phyloP scores from a whole-genome alignment of 1,139 yeast species.

The Yamadazyma songkhlaensis region DNA sequence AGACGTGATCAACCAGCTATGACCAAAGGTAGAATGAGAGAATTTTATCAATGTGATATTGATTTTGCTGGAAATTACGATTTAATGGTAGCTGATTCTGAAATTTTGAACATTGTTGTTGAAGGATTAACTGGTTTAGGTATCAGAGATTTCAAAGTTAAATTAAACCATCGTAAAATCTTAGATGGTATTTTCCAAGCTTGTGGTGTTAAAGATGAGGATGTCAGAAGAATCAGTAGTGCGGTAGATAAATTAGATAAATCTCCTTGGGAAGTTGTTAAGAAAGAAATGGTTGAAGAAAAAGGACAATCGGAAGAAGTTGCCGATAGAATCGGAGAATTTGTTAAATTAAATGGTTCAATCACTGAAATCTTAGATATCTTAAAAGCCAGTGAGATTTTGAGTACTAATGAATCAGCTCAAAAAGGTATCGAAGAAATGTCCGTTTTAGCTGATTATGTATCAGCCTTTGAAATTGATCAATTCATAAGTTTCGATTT shows the following conservation, averaged over 20 bases:
- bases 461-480: slow-evolving; percentile 74
- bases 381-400: slow-evolving; percentile 54
- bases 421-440: slow-evolving; percentile 80
- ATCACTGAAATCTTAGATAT: slow-evolving; percentile 62
- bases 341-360: slow-evolving; percentile 79
- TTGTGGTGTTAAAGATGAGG: slow-evolving; percentile 92
- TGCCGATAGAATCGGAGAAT: slow-evolving; percentile 89
- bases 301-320: slow-evolving; percentile 87
- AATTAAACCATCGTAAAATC: slow-evolving; percentile 91
- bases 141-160: slow-evolving; percentile 82
- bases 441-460: slow-evolving; percentile 67
- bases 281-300: slow-evolving; percentile 86
- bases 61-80: slow-evolving; percentile 94
- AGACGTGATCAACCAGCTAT: slow-evolving; percentile 99
- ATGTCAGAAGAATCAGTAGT: slow-evolving; percentile 86
- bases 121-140: slow-evolving; percentile 86
- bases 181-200: slow-evolving; percentile 93
- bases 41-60: slow-evolving; percentile 96
- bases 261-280: slow-evolving; percentile 91
- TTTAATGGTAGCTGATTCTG: slow-evolving; percentile 94
- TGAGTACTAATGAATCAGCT: slow-evolving; percentile 68
- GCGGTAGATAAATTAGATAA: slow-evolving; percentile 97
- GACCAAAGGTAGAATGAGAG: slow-evolving; percentile 99
- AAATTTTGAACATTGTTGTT: slow-evolving; percentile 72
- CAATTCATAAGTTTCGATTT: slow-evolving; percentile 75